Conservation (phyloP, 2,329 filamentous ascomycete genomes). For the Arthroderma uncinatum region DNA sequence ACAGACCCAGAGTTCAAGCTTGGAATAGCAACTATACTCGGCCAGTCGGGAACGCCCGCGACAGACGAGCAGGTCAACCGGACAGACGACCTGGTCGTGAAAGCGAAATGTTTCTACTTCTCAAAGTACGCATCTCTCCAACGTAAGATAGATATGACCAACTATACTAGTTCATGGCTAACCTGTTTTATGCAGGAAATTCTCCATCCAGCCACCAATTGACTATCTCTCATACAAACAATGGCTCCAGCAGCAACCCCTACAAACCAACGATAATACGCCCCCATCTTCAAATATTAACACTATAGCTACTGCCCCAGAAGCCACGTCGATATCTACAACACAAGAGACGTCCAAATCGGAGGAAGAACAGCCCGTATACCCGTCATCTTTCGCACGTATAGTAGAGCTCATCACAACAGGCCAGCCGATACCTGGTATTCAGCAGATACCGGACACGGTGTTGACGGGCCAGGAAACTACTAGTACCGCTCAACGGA, state of each 20-base stretch:
- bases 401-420: slow-evolving; percentile 76
- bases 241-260: slow-evolving; percentile 3
- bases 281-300: neutral
- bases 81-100: slow-evolving; percentile 33
- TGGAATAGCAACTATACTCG: slow-evolving; percentile 38
- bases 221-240: slow-evolving; percentile 9
- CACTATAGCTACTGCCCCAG: neutral
- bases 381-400: slow-evolving; percentile 72
- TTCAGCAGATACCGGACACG: slow-evolving; percentile 74
- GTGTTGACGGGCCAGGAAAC: slow-evolving; percentile 60
- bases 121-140: slow-evolving; percentile 26
- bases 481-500: slow-evolving; percentile 40
- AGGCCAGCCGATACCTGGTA: slow-evolving; percentile 74
- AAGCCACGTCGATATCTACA: neutral
- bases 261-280: neutral
- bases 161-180: slow-evolving; percentile 10
- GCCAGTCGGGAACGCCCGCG: slow-evolving; percentile 30
- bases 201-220: slow-evolving; percentile 8
- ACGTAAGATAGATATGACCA: neutral
- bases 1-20: slow-evolving; percentile 36
- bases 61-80: slow-evolving; percentile 30
- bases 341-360: neutral
- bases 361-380: slow-evolving; percentile 48
- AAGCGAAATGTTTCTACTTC: slow-evolving; percentile 41
- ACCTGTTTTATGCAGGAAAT: slow-evolving; percentile 7